Evolutionary conservation across 805 yeast species (phyloP).

Genomic region (Metschnikowia vanudenii): DNA sequence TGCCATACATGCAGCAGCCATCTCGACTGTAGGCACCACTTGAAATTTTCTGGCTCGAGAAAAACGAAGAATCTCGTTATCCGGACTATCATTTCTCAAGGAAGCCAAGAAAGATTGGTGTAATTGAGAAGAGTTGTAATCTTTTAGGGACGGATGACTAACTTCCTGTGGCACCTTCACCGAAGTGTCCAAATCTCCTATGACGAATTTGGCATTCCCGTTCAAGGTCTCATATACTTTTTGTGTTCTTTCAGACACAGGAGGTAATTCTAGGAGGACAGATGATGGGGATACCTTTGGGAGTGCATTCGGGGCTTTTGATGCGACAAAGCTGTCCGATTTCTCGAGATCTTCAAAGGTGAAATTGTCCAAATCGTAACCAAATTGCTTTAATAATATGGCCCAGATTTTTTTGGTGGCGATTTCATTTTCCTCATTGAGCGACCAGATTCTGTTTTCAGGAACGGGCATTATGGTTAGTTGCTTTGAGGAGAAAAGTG

Average conservation of each 20-base stretch:
- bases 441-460: slow-evolving; percentile 21
- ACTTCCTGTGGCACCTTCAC: slow-evolving; percentile 10
- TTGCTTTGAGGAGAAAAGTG: background rate
- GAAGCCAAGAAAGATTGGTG: slow-evolving; percentile 18
- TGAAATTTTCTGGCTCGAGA: slow-evolving; percentile 20
- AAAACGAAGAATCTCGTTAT: slow-evolving; percentile 19
- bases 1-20: slow-evolving; percentile 17
- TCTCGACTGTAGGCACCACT: slow-evolving; percentile 13
- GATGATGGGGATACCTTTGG: slow-evolving; percentile 14
- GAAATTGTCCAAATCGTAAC: slow-evolving; percentile 18
- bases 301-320: slow-evolving; percentile 15
- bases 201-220: slow-evolving; percentile 15
- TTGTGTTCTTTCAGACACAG: slow-evolving; percentile 13
- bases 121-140: slow-evolving; percentile 13
- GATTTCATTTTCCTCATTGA: slow-evolving; percentile 54
- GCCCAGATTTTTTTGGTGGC: slow-evolving; percentile 73
- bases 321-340: slow-evolving; percentile 10
- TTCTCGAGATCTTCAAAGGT: slow-evolving; percentile 15
- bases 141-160: slow-evolving; percentile 9
- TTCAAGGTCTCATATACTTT: slow-evolving; percentile 10
- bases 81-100: slow-evolving; percentile 19
- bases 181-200: slow-evolving; percentile 13
- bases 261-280: slow-evolving; percentile 10
- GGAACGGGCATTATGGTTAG: slow-evolving; percentile 9
- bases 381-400: slow-evolving; percentile 47